Percentiles rank a stretch among this genome's conserved stretches.
These are phyloP conservation scores for Pseudotsuga menziesii DNA, from an alignment of 75 land plant species.

Conservation along the genomic window DNA sequence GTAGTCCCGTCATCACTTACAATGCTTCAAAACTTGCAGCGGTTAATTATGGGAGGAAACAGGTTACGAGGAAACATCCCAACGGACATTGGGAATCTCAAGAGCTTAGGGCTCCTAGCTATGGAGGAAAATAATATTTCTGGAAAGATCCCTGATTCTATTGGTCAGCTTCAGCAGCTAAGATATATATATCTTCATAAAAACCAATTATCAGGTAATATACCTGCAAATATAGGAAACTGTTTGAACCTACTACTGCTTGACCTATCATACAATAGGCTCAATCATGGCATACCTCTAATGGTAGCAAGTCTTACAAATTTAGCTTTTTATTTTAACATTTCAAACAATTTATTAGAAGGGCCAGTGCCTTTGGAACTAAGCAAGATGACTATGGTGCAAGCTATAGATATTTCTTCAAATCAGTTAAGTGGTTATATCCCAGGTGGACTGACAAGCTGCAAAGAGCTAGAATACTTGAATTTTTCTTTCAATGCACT, in stretches of 20 bases:
- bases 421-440: slow-evolving; percentile 14
- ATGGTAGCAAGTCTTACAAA: slow-evolving; percentile 6
- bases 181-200: slow-evolving; percentile 12
- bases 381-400: slow-evolving; percentile 1
- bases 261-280: not conserved
- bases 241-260: slow-evolving; percentile 13
- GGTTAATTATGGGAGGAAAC: slow-evolving; percentile 15
- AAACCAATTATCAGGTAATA: slow-evolving; percentile 14
- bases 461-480: slow-evolving; percentile 9
- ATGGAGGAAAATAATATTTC: slow-evolving; percentile 18
- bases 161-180: not conserved
- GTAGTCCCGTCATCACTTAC: slow-evolving; percentile 11
- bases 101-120: slow-evolving; percentile 11
- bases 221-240: slow-evolving; percentile 13
- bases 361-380: slow-evolving; percentile 21
- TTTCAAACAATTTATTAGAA: slow-evolving; percentile 6
- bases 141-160: slow-evolving; percentile 15
- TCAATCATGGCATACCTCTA: slow-evolving; percentile 7
- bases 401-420: slow-evolving; percentile 11
- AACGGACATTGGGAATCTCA: slow-evolving; percentile 12
- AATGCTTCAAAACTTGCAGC: slow-evolving; percentile 8
- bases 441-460: slow-evolving; percentile 18
- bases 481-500: slow-evolving; percentile 21
- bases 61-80: slow-evolving; percentile 18
- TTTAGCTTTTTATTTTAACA: slow-evolving; percentile 1